Evolutionary conservation across 192 early-diverging fungal species (phyloP), one percentile per base, ranked within the genome.

Genomic region (Geranomyces variabilis): DNA sequence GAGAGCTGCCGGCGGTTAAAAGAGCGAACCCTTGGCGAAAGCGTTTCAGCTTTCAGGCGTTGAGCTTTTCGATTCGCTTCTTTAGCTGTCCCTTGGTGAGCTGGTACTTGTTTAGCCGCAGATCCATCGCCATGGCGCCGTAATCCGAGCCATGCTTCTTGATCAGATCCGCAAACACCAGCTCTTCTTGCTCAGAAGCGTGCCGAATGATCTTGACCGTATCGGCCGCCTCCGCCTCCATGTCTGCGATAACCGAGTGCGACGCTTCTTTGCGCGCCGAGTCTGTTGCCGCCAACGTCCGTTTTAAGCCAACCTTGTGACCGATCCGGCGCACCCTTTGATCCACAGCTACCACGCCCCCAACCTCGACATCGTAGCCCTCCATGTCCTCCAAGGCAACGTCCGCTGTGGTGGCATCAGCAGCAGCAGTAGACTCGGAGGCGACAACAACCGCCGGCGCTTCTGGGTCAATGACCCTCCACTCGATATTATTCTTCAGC

Each of bases 31-130:
- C n/a, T n/a, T n/a, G n/a, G n/a, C n/a, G n/a, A n/a, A n/a, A n/a
- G n/a, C n/a, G n/a, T n/a, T n/a, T n/a, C n/a, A n/a, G n/a, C n/a
- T n/a, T n/a, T n/a, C n/a, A n/a, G n/a, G n/a, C n/a, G n/a, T n/a
- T n/a, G n/a, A n/a, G n/a, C n/a, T 41, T 41, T 22, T 71, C 67
- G 63, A 84, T 74, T 65, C 79, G 82, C 26, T 77, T 71, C 57
- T 71, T 63, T 48, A 86, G 67, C 70, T 86, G 85, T 1, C 81
- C 81, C 0, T 68, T 77, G 1, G 80, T 67, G 41, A 86, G 74
- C 71, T 84, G 83, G 57, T 83, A 86, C 44, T 53, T 33, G 70
- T 86, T 86, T 22, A 84, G 61, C 62, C 79, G 80, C 30, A 68
- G 51, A 60, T 86, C 85, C 72, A 80, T 68, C 14, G 73, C 63